These are phyloP conservation scores for Litchi chinensis DNA, from an alignment of 345 rosid species.

Conservation along the genomic window DNA sequence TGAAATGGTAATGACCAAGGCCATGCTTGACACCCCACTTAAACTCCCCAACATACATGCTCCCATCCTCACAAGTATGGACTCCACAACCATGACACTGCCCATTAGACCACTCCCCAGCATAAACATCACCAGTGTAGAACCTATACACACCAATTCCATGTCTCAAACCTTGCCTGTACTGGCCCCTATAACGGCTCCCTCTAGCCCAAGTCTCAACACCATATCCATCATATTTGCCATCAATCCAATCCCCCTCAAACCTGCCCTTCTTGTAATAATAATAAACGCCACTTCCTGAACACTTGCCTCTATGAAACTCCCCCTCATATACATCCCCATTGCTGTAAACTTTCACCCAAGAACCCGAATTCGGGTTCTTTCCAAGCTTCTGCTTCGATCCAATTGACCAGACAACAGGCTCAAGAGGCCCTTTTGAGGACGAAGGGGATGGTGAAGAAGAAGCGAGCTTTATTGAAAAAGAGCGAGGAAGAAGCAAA, in stretches of 20 bases:
- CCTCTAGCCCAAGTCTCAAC: constrained; percentile 92
- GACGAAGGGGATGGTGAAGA: constrained; percentile 36
- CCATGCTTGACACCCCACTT: constrained; percentile 96
- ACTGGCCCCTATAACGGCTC: constrained; percentile 80
- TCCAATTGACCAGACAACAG: constrained; percentile 87
- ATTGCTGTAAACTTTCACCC: constrained; percentile 70
- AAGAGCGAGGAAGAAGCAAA: constrained; percentile 58
- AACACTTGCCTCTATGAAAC: constrained; percentile 72
- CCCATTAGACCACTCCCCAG: constrained; percentile 90
- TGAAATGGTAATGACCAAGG: constrained; percentile 82
- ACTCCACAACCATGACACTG: constrained; percentile 87
- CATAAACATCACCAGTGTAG: constrained; percentile 81
- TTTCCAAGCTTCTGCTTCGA: constrained; percentile 59
- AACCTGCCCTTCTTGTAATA: constrained; percentile 72
- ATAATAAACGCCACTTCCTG: constrained; percentile 83
- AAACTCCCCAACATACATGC: constrained; percentile 76
- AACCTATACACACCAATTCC: constrained; percentile 79
- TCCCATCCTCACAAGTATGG: constrained; percentile 80
- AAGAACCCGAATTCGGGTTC: constrained; percentile 58
- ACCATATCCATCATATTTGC: constrained; percentile 81
- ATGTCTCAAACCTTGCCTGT: constrained; percentile 83
- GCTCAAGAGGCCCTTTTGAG: constrained; percentile 35
- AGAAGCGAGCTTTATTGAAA: constrained; percentile 47
- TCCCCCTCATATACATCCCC: constrained; percentile 91
- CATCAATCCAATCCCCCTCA: constrained; percentile 89